Evolutionary conservation across 495 filamentous ascomycete genomes (phyloP).

Genomic region (Penicillium canariense): DNA sequence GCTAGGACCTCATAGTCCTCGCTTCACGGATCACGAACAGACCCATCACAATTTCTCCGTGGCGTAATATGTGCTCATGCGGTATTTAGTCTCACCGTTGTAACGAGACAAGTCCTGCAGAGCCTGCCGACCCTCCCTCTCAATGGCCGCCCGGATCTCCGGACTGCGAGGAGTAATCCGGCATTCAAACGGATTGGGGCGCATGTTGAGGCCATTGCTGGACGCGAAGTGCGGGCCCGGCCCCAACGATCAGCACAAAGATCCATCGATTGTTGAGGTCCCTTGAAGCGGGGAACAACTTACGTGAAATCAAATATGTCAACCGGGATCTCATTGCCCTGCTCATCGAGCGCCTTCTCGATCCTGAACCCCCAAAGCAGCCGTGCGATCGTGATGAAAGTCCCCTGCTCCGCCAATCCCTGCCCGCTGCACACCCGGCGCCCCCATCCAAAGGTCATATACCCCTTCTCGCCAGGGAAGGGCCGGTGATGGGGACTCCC

Average conservation of each 20-base stretch:
- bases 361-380: slow-evolving; percentile 20
- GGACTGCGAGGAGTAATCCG: slow-evolving; percentile 38
- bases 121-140: slow-evolving; percentile 54
- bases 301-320: slow-evolving; percentile 46
- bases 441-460: slow-evolving; percentile 62
- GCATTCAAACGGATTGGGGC: slow-evolving; percentile 36
- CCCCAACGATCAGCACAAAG: slow-evolving; percentile 9
- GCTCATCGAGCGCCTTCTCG: slow-evolving; percentile 43
- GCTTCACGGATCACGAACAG: no score
- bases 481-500: slow-evolving; percentile 39
- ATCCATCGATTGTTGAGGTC: no score
- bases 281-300: no score
- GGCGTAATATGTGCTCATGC: slow-evolving; percentile 54
- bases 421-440: slow-evolving; percentile 34
- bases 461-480: slow-evolving; percentile 58
- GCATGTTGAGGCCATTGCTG: slow-evolving; percentile 42
- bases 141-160: slow-evolving; percentile 50
- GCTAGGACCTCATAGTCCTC: no score
- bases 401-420: slow-evolving; percentile 43
- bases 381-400: slow-evolving; percentile 24
- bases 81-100: slow-evolving; percentile 58
- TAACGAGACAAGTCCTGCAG: slow-evolving; percentile 50
- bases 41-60: slow-evolving; percentile 24
- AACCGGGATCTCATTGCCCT: slow-evolving; percentile 50
- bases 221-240: not conserved